A percentile compares a stretch with the other conserved stretches of the same genome.
These are phyloP conservation scores for Penicillium subrubescens DNA, from an alignment of 495 filamentous ascomycete species.

Conservation along the genomic window DNA sequence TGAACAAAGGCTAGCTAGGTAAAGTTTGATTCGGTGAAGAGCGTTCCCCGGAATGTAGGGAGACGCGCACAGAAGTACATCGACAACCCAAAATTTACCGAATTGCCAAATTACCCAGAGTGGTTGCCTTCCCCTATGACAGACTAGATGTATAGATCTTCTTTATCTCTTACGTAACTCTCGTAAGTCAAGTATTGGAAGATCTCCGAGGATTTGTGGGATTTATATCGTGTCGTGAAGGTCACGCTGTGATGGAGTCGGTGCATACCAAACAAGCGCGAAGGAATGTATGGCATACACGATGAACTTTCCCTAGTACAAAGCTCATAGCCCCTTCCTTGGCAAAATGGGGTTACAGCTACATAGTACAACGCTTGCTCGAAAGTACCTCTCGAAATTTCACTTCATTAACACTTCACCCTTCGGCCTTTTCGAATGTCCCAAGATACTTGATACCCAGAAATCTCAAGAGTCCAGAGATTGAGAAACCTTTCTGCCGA, in stretches of 20 bases:
- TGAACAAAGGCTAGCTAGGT: background rate
- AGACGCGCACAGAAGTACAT: background rate
- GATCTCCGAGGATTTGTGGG: background rate
- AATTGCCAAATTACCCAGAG: background rate
- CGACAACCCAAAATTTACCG: background rate
- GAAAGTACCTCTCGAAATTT: background rate
- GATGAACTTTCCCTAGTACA: background rate
- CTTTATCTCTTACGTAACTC: background rate
- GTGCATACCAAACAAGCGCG: conserved; percentile 4
- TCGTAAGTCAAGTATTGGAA: background rate
- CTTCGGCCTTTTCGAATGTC: conserved; percentile 6
- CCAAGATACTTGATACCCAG: background rate
- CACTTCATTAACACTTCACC: background rate
- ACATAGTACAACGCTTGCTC: background rate
- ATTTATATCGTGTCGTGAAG: background rate
- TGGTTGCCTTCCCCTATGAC: background rate
- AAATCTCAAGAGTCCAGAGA: conserved; percentile 10
- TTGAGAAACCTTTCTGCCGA: conserved; percentile 2
- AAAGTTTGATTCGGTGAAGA: background rate
- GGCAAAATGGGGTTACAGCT: background rate
- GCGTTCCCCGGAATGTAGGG: conserved; percentile 7
- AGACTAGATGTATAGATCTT: background rate
- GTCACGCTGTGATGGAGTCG: background rate
- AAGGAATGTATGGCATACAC: background rate
- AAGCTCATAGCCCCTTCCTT: background rate